Percentiles rank a stretch among this genome's conserved stretches.
Evolutionary conservation across 495 filamentous ascomycete genomes (phyloP).

Genomic region (Aspergillus homomorphus): DNA sequence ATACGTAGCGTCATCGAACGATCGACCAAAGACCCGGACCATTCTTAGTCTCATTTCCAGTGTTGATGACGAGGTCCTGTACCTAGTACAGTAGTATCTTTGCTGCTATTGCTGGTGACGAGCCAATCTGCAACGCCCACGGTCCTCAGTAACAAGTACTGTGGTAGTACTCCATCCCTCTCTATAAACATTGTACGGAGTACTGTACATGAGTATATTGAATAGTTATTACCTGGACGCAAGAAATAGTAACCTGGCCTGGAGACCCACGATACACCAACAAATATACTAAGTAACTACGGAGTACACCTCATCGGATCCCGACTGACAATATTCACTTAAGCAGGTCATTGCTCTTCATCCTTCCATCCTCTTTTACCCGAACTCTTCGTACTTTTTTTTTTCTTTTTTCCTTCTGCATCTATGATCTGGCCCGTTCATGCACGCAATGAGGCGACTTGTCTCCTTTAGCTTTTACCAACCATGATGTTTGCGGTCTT

Average conservation of each 20-base stretch:
- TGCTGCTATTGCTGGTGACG: background rate
- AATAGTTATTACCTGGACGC: too few relatives aligned
- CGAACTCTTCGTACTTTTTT: background rate
- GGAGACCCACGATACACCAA: too few relatives aligned
- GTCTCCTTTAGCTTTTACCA: too few relatives aligned
- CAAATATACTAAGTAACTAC: too few relatives aligned
- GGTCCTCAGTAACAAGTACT: background rate
- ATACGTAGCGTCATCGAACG: background rate
- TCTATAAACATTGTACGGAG: background rate
- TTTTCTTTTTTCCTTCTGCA: background rate
- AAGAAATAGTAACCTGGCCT: too few relatives aligned
- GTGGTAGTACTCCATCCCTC: background rate
- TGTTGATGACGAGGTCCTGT: too few relatives aligned
- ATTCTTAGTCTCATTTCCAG: too few relatives aligned
- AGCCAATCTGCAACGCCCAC: constrained; percentile 3
- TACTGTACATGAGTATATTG: too few relatives aligned
- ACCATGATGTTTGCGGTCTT: background rate
- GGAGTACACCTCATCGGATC: too few relatives aligned
- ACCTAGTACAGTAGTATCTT: background rate
- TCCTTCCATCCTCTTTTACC: background rate
- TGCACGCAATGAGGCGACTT: background rate
- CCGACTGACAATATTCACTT: background rate
- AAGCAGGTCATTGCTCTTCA: background rate
- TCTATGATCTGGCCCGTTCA: background rate
- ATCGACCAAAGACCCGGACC: too few relatives aligned